Evolutionary conservation across 768 basidiomycete species (phyloP), one percentile per base, ranked within the genome.

Genomic region (Cyclocybe cylindracea): DNA sequence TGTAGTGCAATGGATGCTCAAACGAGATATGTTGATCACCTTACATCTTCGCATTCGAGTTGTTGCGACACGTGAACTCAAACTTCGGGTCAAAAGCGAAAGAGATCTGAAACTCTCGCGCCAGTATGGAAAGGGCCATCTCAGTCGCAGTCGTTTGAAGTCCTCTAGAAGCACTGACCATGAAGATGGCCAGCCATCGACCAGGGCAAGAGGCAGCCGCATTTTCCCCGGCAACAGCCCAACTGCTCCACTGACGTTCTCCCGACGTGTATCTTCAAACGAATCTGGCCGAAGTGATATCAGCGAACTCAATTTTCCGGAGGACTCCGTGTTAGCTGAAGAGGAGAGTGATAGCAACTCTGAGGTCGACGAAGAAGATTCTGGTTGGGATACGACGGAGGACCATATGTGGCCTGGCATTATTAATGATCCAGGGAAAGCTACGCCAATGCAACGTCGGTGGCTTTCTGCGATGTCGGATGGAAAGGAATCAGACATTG

Each of bases 391-490:
- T 46, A 75, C 74, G 18, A 55, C 74, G 4, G 79, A 80, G 46
- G 77, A 81, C 56, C 70, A 76, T 42, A 58, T 78, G 32, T 66
- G 66, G 48, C 75, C 85, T 5, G 81, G 87, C 3, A 84, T 96
- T 69, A 92, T 96, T 40, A 76, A 79, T 50, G 89, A 93, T 68
- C 94, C 94, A 16, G 87, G 84, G 1, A 77, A 85, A 39, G 94
- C 94, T 13, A 91, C 86, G 13, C 80, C 87, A 14, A 67, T 86
- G 51, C 86, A 96, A 68, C 78, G 87, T 42, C 78, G 82, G 47
- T 96, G 94, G 93, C 72, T 97, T 48, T 78, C 84, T n/a, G 88
- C 86, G n/a, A 97, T 98, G 85, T 87, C 87, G 2, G 85, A 89
- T 31, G 87, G 86, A 1, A 91, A 89, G 67, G 87, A 91, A 44